Evolutionary conservation across 805 yeast genomes (phyloP).

Genomic region (Candida incommunis): DNA sequence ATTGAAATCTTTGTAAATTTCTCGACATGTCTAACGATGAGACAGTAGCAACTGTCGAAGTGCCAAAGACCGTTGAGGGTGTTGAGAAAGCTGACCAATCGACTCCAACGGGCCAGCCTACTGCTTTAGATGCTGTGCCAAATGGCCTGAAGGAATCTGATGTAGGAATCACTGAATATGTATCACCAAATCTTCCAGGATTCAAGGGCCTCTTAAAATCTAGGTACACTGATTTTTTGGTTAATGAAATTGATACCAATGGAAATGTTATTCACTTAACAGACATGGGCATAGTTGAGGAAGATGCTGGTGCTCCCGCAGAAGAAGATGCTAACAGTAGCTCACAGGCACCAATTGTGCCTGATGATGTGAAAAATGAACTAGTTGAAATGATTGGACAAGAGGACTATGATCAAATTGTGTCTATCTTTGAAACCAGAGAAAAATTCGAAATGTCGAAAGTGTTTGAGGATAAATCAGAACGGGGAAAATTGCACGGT

Average conservation of each 20-base stretch:
- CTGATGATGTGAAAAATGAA: conserved; percentile 10
- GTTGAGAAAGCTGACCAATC: too few relatives aligned
- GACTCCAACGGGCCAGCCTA: too few relatives aligned
- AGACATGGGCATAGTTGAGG: conserved; percentile 55
- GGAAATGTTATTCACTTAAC: conserved; percentile 62
- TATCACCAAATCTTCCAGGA: conserved; percentile 42
- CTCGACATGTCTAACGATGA: too few relatives aligned
- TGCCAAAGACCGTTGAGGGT: too few relatives aligned
- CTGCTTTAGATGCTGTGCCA: too few relatives aligned
- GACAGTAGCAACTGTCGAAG: too few relatives aligned
- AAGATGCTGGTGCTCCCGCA: conserved; percentile 25
- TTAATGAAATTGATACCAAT: conserved; percentile 62
- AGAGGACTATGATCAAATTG: conserved; percentile 42
- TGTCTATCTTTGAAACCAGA: conserved; percentile 40
- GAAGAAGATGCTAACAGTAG: conserved; percentile 3
- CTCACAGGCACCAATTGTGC: neutral
- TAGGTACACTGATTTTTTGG: conserved; percentile 85
- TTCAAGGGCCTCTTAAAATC: conserved; percentile 74
- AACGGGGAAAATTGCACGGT: conserved; percentile 70
- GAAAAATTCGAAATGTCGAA: conserved; percentile 43
- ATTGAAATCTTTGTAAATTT: too few relatives aligned
- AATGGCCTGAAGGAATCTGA: conserved; percentile 51
- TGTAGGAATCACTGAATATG: conserved; percentile 74
- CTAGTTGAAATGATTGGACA: conserved; percentile 45
- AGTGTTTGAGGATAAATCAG: conserved; percentile 48